phyloP scores from a whole-genome alignment of 495 filamentous ascomycete genomes.

The Penicillium longicatenatum region DNA sequence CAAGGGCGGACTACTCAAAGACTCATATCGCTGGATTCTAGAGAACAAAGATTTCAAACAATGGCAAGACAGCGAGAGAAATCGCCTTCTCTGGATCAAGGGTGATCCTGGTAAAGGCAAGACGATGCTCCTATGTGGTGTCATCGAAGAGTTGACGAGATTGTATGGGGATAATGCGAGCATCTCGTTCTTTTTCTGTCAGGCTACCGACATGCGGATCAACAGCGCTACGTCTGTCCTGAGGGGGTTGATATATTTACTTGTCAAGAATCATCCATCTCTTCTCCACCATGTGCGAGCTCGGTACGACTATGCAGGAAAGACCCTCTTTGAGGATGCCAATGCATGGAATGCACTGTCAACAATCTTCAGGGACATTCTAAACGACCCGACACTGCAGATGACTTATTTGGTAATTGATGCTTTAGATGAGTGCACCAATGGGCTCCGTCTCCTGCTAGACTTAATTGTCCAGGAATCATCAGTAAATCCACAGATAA shows the following conservation, averaged over 20 bases:
- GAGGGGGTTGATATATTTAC: not conserved
- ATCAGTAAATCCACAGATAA: not conserved
- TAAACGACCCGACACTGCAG: not conserved
- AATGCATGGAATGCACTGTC: constrained; percentile 4
- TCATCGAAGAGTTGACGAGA: constrained; percentile 2
- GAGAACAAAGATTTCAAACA: constrained; percentile 5
- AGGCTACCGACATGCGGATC: not conserved
- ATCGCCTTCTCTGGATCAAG: constrained; percentile 4
- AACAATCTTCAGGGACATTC: constrained; percentile 3
- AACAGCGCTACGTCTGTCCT: constrained; percentile 4
- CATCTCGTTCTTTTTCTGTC: constrained; percentile 7
- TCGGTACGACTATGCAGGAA: not conserved
- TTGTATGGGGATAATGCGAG: not conserved
- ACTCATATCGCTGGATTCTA: constrained; percentile 5
- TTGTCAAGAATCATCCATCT: not conserved
- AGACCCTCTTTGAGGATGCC: not conserved
- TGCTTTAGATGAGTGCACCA: constrained; percentile 5
- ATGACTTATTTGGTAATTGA: constrained; percentile 6
- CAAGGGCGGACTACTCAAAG: not conserved
- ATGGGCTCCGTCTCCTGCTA: constrained; percentile 1
- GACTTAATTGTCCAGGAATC: not conserved
- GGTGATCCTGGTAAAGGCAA: constrained; percentile 8
- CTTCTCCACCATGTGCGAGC: constrained; percentile 1
- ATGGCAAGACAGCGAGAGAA: constrained; percentile 1
- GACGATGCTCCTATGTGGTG: constrained; percentile 5